Conservation (phyloP, 495 filamentous ascomycete species). For the Arthonia radiata region DNA sequence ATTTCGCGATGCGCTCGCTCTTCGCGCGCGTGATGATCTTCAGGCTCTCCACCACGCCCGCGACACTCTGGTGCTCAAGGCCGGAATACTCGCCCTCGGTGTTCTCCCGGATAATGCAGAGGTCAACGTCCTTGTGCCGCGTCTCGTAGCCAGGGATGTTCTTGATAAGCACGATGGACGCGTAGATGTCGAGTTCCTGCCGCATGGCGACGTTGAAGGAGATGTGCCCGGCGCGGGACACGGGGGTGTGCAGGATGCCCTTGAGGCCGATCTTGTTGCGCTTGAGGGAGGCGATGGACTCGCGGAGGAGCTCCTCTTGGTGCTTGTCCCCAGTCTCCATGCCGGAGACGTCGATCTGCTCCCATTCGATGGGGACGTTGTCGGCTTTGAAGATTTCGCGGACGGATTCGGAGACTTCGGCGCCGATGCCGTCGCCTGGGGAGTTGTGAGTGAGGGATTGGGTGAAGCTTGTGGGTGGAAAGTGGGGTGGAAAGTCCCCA, state of each 20-base stretch:
- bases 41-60: conserved; percentile 91
- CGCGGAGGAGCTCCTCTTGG: conserved; percentile 80
- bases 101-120: conserved; percentile 99
- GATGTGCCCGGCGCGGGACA: conserved; percentile 90
- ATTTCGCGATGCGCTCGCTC: conserved; percentile 95
- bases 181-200: conserved; percentile 98
- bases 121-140: conserved; percentile 84
- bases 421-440: conserved; percentile 82
- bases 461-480: too few species aligned
- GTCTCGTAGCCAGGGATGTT: conserved; percentile 97
- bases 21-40: conserved; percentile 99
- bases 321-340: conserved; percentile 68
- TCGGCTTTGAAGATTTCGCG: conserved; percentile 99
- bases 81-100: conserved; percentile 98
- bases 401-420: conserved; percentile 90
- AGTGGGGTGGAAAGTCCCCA: too few species aligned
- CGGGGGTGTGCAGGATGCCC: conserved; percentile 87
- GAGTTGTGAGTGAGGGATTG: neutral
- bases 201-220: conserved; percentile 98
- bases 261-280: conserved; percentile 97
- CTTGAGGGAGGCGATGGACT: conserved; percentile 82
- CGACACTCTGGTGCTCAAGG: conserved; percentile 91
- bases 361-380: conserved; percentile 96
- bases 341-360: conserved; percentile 90
- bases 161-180: conserved; percentile 92